Percentiles rank a stretch among this genome's conserved stretches.
phyloP scores from a whole-genome alignment of 148 eudicot genomes.

The Rhododendron henanense region DNA sequence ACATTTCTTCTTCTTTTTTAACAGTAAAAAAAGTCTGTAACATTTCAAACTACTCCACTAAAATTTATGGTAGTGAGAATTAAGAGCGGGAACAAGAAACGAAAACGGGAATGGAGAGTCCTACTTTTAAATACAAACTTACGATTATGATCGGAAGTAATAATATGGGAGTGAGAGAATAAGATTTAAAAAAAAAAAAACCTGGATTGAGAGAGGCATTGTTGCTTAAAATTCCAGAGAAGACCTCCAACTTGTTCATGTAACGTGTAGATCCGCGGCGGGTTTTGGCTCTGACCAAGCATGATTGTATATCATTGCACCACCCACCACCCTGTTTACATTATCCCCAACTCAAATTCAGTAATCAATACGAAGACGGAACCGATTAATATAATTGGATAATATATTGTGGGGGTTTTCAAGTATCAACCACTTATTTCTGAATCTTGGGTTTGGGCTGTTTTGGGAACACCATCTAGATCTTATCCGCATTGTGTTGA shows the following conservation, averaged over 20 bases:
- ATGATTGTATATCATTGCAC: constrained; percentile 81
- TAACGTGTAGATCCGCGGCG: constrained; percentile 78
- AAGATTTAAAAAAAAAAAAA: constrained; percentile 25
- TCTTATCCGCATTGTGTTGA: not conserved
- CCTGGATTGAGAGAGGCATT: constrained; percentile 79
- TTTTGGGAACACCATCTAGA: not conserved
- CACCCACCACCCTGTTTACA: constrained; percentile 90
- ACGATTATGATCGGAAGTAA: not conserved
- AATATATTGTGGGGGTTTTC: no score
- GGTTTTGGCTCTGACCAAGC: constrained; percentile 63
- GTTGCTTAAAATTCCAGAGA: constrained; percentile 80
- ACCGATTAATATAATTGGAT: no score
- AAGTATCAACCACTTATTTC: not conserved
- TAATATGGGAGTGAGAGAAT: not conserved
- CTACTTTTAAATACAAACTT: not conserved
- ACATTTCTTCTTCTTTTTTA: no score
- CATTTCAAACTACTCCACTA: not conserved
- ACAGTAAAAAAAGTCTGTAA: no score
- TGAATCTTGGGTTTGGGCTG: not conserved
- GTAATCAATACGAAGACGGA: not conserved
- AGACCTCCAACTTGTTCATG: constrained; percentile 61
- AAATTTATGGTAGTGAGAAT: not conserved
- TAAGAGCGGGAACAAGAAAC: not conserved
- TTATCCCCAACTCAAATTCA: not conserved
- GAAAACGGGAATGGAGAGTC: not conserved